These are phyloP conservation scores for Mycena sanguinolenta DNA, from an alignment of 768 basidiomycete genomes.

Conservation along the genomic window DNA sequence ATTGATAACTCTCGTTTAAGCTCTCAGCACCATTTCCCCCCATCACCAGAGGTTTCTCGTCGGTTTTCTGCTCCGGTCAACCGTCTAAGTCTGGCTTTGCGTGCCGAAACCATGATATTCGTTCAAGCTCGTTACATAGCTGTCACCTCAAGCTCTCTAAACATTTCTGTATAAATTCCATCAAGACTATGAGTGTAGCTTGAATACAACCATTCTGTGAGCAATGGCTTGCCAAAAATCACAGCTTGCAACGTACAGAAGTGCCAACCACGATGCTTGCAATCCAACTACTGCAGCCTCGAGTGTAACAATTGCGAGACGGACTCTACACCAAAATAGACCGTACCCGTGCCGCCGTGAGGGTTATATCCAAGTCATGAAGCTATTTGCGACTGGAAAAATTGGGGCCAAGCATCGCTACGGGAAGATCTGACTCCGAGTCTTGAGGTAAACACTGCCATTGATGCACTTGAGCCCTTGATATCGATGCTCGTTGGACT, in stretches of 20 bases:
- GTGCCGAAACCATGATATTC: not conserved
- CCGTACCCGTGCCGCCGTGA: too few species aligned
- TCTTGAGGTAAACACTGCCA: not conserved
- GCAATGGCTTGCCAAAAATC: not conserved
- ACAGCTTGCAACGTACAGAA: not conserved
- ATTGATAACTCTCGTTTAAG: not conserved
- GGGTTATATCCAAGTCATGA: too few species aligned
- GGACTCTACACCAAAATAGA: too few species aligned
- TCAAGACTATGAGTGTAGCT: not conserved
- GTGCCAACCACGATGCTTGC: not conserved
- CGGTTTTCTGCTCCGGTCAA: not conserved
- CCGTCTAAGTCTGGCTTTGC: not conserved
- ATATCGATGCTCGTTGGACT: not conserved
- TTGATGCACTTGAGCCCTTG: not conserved
- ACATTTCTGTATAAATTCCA: not conserved
- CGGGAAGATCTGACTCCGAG: not conserved
- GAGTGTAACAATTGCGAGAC: not conserved
- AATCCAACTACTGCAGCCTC: not conserved
- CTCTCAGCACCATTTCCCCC: not conserved
- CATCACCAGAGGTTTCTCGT: not conserved
- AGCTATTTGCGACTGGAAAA: too few species aligned
- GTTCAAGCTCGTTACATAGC: not conserved
- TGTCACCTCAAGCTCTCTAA: not conserved
- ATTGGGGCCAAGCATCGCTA: not conserved
- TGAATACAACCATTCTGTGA: too few species aligned